These are phyloP conservation scores for Phytophthora rubi DNA, from an alignment of 352 stramenopile species.

Conservation along the genomic window DNA sequence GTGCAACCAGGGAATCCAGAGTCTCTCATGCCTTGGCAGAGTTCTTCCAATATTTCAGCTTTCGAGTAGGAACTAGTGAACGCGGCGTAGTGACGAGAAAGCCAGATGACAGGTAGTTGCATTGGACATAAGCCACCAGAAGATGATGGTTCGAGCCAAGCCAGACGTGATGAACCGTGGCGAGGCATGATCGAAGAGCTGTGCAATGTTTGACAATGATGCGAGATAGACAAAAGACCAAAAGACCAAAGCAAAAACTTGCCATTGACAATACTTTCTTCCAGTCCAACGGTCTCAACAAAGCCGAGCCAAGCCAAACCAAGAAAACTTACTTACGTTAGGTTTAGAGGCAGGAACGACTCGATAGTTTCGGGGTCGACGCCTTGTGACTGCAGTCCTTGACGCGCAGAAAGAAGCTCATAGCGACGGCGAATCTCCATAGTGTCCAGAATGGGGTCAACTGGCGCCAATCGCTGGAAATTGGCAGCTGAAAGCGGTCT, in stretches of 20 bases:
- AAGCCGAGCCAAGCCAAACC: conserved; percentile 20
- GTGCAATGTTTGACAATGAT: conserved; percentile 3
- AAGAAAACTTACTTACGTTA: conserved; percentile 8
- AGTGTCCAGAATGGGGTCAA: conserved; percentile 14
- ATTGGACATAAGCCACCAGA: conserved; percentile 18
- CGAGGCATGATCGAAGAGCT: conserved; percentile 7
- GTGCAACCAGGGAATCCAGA: conserved; percentile 13
- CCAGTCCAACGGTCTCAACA: conserved; percentile 18
- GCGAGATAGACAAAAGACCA: neutral
- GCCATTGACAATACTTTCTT: conserved; percentile 29
- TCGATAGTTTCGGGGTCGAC: conserved; percentile 21
- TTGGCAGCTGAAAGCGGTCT: conserved; percentile 1
- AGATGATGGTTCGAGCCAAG: conserved; percentile 19
- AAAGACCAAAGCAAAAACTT: conserved; percentile 24
- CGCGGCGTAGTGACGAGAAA: conserved; percentile 17
- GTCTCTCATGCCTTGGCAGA: conserved; percentile 21
- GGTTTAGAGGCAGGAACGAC: conserved; percentile 14
- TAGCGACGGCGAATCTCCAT: conserved; percentile 24
- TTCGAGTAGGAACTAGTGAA: conserved; percentile 9
- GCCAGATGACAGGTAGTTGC: conserved; percentile 19
- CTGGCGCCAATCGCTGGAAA: neutral
- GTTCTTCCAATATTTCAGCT: conserved; percentile 18
- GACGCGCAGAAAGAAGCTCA: conserved; percentile 13
- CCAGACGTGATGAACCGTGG: conserved; percentile 1
- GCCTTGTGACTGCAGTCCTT: conserved; percentile 11